Evolutionary conservation across 768 basidiomycete genomes (phyloP), one percentile per base, ranked within the genome.

Genomic region (Suillus subluteus): DNA sequence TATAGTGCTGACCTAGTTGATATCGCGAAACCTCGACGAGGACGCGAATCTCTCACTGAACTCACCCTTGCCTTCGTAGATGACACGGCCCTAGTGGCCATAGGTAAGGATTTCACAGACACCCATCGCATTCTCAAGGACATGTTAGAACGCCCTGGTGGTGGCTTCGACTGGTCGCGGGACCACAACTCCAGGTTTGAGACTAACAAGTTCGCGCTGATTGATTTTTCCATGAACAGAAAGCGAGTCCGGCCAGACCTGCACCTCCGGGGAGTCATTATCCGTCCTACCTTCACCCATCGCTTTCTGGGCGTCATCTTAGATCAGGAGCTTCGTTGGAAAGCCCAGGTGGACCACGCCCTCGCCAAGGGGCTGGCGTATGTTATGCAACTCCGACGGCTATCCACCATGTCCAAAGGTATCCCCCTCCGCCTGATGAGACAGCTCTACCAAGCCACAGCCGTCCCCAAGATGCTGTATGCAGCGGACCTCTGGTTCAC

Each of bases 271-370:
- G 40, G 40, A 15, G 40, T 40, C 30, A 1, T 26, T 37, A n/a
- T 52, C 12, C 4, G 2, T 13, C 58, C 26, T 32, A 1, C 0
- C 9, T 18, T n/a, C 6, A 44, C 58, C 6, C 58, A 58, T 6
- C 78, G 75, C 50, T 76, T 74, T 65, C 70, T 79, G 0, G 78
- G 78, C 1, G 68, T 78, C 1, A 43, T 71, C n/a, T 44, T 78
- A 0, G 72, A 79, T 62, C 54, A 65, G 12, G 58, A 76, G 21
- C 65, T 73, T 1, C 3, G 18, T 0, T 74, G 69, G 66, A 68
- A 54, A 3, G 55, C 56, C 13, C 72, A 74, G 16, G 55, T 40
- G 15, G 62, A 70, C 6, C 46, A 30, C 66, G 72, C 73, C 52
- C 62, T 44, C 3, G 40, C 6, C 18, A 58, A 35, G 8, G 40